Percentiles rank a stretch among this genome's conserved stretches.
phyloP scores from a whole-genome alignment of 2,329 filamentous ascomycete genomes.

The Emergomyces africanus region DNA sequence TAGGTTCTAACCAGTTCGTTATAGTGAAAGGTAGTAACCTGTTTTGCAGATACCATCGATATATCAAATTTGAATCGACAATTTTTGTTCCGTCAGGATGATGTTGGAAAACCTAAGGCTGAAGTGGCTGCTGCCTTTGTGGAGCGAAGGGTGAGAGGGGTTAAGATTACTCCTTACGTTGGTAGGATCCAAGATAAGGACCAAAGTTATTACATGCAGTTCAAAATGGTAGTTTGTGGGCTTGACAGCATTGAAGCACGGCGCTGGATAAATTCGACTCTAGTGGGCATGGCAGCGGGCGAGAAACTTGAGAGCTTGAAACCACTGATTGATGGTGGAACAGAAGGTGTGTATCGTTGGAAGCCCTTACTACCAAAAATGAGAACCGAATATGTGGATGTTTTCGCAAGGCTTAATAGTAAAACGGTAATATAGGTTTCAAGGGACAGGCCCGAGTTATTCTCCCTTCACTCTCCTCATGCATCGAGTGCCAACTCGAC shows the following conservation, averaged over 20 bases:
- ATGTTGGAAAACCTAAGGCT: conserved; percentile 89
- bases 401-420: background rate
- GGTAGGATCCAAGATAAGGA: conserved; percentile 95
- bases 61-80: conserved; percentile 97
- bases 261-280: conserved; percentile 94
- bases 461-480: conserved; percentile 81
- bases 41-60: conserved; percentile 72
- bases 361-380: background rate
- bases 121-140: conserved; percentile 88
- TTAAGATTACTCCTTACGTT: conserved; percentile 88
- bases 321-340: conserved; percentile 90
- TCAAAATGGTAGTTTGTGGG: conserved; percentile 85
- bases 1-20: conserved; percentile 26
- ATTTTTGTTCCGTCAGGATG: conserved; percentile 82
- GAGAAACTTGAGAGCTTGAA: conserved; percentile 77
- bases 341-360: conserved; percentile 49
- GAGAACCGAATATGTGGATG: background rate
- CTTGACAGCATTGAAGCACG: conserved; percentile 94
- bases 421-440: conserved; percentile 50
- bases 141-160: conserved; percentile 74
- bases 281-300: conserved; percentile 79
- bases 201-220: conserved; percentile 93
- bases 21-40: background rate
- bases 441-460: conserved; percentile 94
- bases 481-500: conserved; percentile 95